phyloP scores from a whole-genome alignment of 192 early-diverging fungal species.

The Diversispora epigaea region DNA sequence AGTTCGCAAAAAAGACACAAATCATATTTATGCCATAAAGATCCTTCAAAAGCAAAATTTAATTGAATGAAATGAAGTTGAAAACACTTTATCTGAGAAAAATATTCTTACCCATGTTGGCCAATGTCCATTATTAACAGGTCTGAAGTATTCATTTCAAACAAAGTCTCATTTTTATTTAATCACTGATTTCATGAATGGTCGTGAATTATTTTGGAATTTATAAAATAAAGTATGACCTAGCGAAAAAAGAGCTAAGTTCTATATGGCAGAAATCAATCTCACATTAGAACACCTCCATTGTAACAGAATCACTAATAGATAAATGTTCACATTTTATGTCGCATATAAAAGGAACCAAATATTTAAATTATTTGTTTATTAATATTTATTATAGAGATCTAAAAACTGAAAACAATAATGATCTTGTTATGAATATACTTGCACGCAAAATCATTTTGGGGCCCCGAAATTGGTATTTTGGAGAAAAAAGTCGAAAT shows the following conservation, averaged over 20 bases:
- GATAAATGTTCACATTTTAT: constrained; percentile 20
- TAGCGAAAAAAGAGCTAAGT: constrained; percentile 61
- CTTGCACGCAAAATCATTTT: too few relatives aligned
- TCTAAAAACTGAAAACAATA: constrained; percentile 74
- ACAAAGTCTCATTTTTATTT: constrained; percentile 73
- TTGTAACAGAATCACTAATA: constrained; percentile 64
- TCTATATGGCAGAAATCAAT: constrained; percentile 68
- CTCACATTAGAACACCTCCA: constrained; percentile 71
- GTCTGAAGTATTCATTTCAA: constrained; percentile 78
- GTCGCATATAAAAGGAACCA: not conserved
- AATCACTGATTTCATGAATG: constrained; percentile 77
- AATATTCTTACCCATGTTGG: constrained; percentile 69
- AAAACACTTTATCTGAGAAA: constrained; percentile 73
- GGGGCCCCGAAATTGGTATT: too few relatives aligned
- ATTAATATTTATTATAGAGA: constrained; percentile 40
- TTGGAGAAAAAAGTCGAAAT: too few relatives aligned
- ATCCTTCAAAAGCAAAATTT: constrained; percentile 73
- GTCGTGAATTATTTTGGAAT: constrained; percentile 78
- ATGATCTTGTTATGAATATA: too few relatives aligned
- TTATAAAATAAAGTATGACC: constrained; percentile 67
- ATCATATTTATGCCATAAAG: constrained; percentile 82
- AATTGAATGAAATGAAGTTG: constrained; percentile 70
- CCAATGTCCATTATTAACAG: constrained; percentile 70
- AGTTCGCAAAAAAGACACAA: constrained; percentile 76
- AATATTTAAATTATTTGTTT: not conserved